These are phyloP conservation scores for Leishmania turanica DNA, from an alignment of 208 protist genomes.

Conservation along the genomic window DNA sequence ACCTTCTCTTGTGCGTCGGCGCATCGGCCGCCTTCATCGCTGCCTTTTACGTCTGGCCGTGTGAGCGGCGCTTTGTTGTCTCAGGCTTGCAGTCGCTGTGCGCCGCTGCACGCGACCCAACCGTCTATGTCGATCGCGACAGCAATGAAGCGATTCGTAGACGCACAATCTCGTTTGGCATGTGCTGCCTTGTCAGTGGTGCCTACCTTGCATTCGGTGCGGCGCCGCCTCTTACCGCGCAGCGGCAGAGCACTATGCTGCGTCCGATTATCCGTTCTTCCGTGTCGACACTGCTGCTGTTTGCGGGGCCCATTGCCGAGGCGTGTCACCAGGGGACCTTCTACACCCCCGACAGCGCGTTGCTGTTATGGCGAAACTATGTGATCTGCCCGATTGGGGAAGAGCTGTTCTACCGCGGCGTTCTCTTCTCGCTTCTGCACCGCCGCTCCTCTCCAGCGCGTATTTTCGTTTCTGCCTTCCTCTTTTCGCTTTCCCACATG, in stretches of 20 bases:
- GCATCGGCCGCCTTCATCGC: slow-evolving; percentile 52
- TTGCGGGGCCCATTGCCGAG: slow-evolving; percentile 47
- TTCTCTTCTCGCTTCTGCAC: slow-evolving; percentile 55
- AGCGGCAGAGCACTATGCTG: neutral
- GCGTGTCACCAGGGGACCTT: slow-evolving; percentile 1
- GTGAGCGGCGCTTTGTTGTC: slow-evolving; percentile 43
- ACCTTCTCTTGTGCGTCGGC: slow-evolving; percentile 34
- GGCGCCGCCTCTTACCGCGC: neutral
- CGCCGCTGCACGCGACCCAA: slow-evolving; percentile 28
- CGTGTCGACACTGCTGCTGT: slow-evolving; percentile 45
- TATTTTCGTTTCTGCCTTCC: slow-evolving; percentile 43
- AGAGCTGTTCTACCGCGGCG: slow-evolving; percentile 76
- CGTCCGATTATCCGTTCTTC: slow-evolving; percentile 8
- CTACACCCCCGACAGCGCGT: neutral
- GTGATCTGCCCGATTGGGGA: slow-evolving; percentile 72
- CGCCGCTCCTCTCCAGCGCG: slow-evolving; percentile 20
- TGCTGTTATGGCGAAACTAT: slow-evolving; percentile 43
- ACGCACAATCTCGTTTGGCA: slow-evolving; percentile 30
- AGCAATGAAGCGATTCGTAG: slow-evolving; percentile 37
- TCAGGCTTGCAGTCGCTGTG: slow-evolving; percentile 34
- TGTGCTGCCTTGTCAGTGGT: slow-evolving; percentile 18
- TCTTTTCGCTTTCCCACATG: slow-evolving; percentile 71
- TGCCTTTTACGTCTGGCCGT: slow-evolving; percentile 65
- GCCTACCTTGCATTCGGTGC: slow-evolving; percentile 14
- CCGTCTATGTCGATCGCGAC: slow-evolving; percentile 50